Evolutionary conservation across 441 rosid species (phyloP), one percentile per base, ranked within the genome.

Genomic region (Erysimum cheiri): DNA sequence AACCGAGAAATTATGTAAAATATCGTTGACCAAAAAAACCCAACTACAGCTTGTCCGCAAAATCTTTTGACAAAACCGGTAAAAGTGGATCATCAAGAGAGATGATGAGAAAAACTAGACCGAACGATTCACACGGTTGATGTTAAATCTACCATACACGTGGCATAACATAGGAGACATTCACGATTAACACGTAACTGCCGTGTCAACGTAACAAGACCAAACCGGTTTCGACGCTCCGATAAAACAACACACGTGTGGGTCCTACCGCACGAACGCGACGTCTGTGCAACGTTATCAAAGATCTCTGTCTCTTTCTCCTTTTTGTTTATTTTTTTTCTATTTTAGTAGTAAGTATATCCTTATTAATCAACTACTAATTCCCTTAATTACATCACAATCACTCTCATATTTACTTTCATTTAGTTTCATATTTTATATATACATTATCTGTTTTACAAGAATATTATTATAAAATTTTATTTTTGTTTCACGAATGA

Each of bases 231-330:
- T 60, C 29, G 56, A 65, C 46, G 63, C 26, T 46, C 40, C 66
- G 15, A 48, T 64, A 19, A 40, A 32, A 10, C 11, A 36, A 36
- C 40, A 31, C 70, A 33, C 0, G 6, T 1, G 32, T 54, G 77
- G 84, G 86, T 67, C 75, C 83, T 81, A 70, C 90, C 88, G 83
- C 92, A 87, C 88, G 95, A 75, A 61, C 70, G 81, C 59, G 62
- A 71, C 72, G 60, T 72, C 60, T 19, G 43, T 65, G 80, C 85
- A 84, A 80, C 80, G 81, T 80, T 82, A 78, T 59, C 81, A 79
- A 71, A 62, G 19, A 85, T 89, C 85, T 83, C 78, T 78, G 85
- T 83, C 90, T 53, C 75, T 67, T 77, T 67, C 52, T 32, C 52
- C n/a, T 36, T 12, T 8, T 10, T 56, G 17, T 11, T 22, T 8